A percentile compares a stretch with the other conserved stretches of the same genome.
phyloP scores from a whole-genome alignment of 164 flowering plant genomes.

The Vitis rotundifolia region DNA sequence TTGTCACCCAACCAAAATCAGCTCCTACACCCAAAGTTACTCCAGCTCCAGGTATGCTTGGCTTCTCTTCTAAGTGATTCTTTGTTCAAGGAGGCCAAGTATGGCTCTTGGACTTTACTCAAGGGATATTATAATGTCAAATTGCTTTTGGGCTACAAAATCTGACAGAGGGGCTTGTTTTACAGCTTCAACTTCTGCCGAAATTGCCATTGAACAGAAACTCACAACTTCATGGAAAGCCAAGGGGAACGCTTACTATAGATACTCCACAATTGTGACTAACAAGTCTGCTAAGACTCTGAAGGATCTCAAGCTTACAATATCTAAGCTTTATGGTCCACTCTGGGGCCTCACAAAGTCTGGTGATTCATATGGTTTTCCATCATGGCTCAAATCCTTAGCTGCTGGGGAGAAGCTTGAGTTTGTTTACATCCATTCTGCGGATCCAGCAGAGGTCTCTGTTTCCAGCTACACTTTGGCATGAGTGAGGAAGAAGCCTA shows the following conservation, averaged over 20 bases:
- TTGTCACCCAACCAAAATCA: constrained; percentile 28
- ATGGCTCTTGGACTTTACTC: too few relatives aligned
- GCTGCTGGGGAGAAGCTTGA: constrained; percentile 68
- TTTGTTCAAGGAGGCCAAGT: too few relatives aligned
- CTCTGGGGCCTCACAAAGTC: constrained; percentile 77
- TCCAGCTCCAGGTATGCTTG: constrained; percentile 50
- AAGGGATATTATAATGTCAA: too few relatives aligned
- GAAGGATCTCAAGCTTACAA: constrained; percentile 56
- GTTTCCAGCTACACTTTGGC: constrained; percentile 61
- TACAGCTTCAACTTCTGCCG: constrained; percentile 45
- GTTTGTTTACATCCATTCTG: constrained; percentile 78
- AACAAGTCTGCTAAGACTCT: constrained; percentile 69
- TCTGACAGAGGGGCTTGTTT: constrained; percentile 8
- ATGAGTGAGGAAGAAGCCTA: constrained; percentile 17
- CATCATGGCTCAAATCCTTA: constrained; percentile 64
- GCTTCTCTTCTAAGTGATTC: background rate
- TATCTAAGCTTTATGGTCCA: constrained; percentile 77
- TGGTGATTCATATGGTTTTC: constrained; percentile 48
- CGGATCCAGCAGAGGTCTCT: constrained; percentile 56
- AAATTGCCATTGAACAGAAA: constrained; percentile 55
- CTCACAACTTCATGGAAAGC: constrained; percentile 59
- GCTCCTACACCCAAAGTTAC: constrained; percentile 34
- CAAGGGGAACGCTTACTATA: constrained; percentile 68
- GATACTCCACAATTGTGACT: constrained; percentile 69
- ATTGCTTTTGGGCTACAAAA: background rate